phyloP scores from a whole-genome alignment of 176 grass and related monocot species.

The Carex myosuroides region DNA sequence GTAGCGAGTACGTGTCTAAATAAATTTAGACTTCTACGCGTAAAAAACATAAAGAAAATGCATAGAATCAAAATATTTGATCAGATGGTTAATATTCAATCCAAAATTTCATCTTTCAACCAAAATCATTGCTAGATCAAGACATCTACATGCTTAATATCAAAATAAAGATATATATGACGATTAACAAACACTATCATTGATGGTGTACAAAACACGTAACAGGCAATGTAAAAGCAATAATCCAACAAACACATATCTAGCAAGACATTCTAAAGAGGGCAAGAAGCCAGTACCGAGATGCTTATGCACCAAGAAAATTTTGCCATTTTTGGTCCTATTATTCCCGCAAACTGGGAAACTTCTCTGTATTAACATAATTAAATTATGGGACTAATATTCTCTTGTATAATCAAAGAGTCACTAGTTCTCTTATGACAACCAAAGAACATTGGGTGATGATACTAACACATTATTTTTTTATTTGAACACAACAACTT shows the following conservation, averaged over 20 bases:
- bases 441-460: slow-evolving; percentile 5
- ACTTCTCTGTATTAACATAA: neutral
- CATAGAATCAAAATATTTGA: too few species aligned
- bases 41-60: too few species aligned
- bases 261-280: neutral
- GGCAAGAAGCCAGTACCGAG: neutral
- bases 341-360: neutral
- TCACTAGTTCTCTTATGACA: neutral
- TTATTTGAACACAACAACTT: too few species aligned
- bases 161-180: neutral
- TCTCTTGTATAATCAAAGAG: neutral
- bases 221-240: neutral
- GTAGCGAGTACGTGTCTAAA: too few species aligned
- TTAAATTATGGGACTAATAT: neutral
- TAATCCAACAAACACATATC: neutral
- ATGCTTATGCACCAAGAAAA: neutral
- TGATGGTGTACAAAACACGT: neutral
- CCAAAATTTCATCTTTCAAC: too few species aligned
- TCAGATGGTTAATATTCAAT: too few species aligned
- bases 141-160: too few species aligned
- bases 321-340: neutral
- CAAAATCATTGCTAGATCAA: too few species aligned
- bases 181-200: neutral
- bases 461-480: too few species aligned
- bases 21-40: too few species aligned